Evolutionary conservation across 768 basidiomycete species (phyloP).

Genomic region (Rhodotorula toruloides): DNA sequence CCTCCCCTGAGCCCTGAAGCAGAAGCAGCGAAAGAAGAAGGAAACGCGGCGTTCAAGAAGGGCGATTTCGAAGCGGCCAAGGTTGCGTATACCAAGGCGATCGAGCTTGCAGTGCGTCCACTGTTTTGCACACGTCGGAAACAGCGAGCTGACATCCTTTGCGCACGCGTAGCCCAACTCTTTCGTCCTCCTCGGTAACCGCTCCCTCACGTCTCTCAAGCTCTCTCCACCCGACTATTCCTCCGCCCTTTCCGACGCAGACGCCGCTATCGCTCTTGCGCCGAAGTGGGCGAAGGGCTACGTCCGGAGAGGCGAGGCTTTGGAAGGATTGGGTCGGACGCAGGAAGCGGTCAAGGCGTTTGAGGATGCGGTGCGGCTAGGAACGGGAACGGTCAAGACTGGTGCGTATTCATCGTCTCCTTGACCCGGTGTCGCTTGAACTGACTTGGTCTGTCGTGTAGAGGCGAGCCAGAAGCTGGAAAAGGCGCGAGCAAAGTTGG

Average conservation of each 20-base stretch:
- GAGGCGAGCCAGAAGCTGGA: constrained; percentile 24
- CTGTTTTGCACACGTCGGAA: neutral
- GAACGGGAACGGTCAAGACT: constrained; percentile 14
- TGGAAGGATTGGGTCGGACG: constrained; percentile 13
- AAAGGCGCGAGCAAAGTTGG: constrained; percentile 5
- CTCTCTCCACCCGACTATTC: constrained; percentile 7
- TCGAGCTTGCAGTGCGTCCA: constrained; percentile 8
- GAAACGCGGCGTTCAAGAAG: constrained; percentile 25
- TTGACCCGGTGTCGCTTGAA: neutral
- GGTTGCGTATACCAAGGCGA: constrained; percentile 15
- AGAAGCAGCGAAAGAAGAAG: constrained; percentile 19
- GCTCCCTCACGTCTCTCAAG: constrained; percentile 19
- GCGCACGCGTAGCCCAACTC: constrained; percentile 13
- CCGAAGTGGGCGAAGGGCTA: constrained; percentile 33
- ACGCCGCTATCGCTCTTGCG: constrained; percentile 9
- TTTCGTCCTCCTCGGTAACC: constrained; percentile 25
- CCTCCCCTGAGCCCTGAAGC: constrained; percentile 14
- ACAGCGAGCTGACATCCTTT: too few species aligned
- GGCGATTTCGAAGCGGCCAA: constrained; percentile 8
- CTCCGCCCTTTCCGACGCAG: constrained; percentile 26
- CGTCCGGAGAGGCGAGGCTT: constrained; percentile 28
- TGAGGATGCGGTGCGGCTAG: constrained; percentile 19
- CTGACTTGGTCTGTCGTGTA: neutral
- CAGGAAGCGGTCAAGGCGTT: constrained; percentile 17
- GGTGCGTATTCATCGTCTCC: constrained; percentile 2